Base-by-base conservation (phyloP, 1,284 basidiomycete genomes). In the Macrocybe sp. region DNA sequence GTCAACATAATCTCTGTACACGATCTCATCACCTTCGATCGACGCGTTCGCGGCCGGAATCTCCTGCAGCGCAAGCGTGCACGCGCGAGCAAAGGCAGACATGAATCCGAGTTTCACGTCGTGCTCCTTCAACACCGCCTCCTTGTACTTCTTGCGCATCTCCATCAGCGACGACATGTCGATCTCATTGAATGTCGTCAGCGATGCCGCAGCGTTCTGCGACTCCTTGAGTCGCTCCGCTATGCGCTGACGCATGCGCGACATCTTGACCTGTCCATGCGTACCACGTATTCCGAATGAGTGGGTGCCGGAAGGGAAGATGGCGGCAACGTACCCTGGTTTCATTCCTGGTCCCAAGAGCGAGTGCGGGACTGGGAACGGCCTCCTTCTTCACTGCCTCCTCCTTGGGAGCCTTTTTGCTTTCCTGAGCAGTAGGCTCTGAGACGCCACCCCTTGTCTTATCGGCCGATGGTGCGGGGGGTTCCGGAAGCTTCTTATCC, bases 131-230 rank as follows among this genome's bases (percentile, higher is more conserved):
- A 95, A 76, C 44, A 98, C 76, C 48, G 83, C 76, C 58, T 98
- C 94, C 79, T 99, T 99, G 84, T 96, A 96, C 63, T 89, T 85
- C 64, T 87, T 85, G 60, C 97, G 88, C 85, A 99, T 87, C 46
- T 89, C 87, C 77, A 98, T 91, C 53, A 98, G 73, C 41, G 87
- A 86, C 40, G 91, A 94, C 96, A 99, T 99, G 76, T 98, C 96
- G 64, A 99, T 93, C 74, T 99, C 96, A 75, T 99, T 98, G 81
- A 99, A 99, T 39, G 96, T 99, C 45, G 97, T 98, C 55, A 99
- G 73, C 50, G 93, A 94, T 41, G 96, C 96, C 7, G 96, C 97
- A 9, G 92, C 83, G 69, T 98, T 98, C 70, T 99, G 96, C 37
- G 95, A 97, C 67, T 97, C 90, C 77, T 99, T 99, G 64, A 99